Evolutionary conservation across 805 yeast species (phyloP).

Genomic region (Cyberlindnera maclurae): DNA sequence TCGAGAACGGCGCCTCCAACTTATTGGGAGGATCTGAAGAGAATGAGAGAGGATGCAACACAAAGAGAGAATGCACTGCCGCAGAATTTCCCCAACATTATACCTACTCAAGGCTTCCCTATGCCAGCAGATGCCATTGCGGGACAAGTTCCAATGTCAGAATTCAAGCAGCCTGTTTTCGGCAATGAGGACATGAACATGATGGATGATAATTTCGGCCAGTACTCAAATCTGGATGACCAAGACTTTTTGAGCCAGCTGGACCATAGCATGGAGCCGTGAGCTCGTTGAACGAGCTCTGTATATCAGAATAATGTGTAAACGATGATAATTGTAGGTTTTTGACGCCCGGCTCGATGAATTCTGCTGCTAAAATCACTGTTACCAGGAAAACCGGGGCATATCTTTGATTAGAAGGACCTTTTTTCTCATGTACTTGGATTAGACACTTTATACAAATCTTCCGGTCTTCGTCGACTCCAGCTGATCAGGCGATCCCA

Average conservation of each 20-base stretch:
- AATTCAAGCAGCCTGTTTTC: slow-evolving; percentile 5
- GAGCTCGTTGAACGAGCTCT: not conserved
- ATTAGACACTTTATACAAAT: no score
- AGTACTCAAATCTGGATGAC: slow-evolving; percentile 25
- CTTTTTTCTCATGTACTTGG: no score
- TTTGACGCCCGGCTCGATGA: not conserved
- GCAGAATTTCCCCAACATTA: slow-evolving; percentile 2
- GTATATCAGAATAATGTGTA: not conserved
- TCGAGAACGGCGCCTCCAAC: slow-evolving; percentile 18
- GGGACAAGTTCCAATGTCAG: not conserved
- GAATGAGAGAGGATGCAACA: slow-evolving; percentile 10
- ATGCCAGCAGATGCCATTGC: slow-evolving; percentile 1
- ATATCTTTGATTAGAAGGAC: no score
- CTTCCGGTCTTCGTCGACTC: no score
- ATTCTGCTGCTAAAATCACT: no score
- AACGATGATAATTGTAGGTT: not conserved
- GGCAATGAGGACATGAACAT: slow-evolving; percentile 16
- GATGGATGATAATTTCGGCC: slow-evolving; percentile 29
- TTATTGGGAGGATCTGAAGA: slow-evolving; percentile 20
- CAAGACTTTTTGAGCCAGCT: slow-evolving; percentile 30
- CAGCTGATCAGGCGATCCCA: no score
- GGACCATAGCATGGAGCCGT: slow-evolving; percentile 27
- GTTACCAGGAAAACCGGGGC: no score
- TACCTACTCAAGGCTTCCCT: not conserved
- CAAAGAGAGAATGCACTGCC: slow-evolving; percentile 3